phyloP scores from a whole-genome alignment of 2,329 filamentous ascomycete species.

The Juglanconis sp. region DNA sequence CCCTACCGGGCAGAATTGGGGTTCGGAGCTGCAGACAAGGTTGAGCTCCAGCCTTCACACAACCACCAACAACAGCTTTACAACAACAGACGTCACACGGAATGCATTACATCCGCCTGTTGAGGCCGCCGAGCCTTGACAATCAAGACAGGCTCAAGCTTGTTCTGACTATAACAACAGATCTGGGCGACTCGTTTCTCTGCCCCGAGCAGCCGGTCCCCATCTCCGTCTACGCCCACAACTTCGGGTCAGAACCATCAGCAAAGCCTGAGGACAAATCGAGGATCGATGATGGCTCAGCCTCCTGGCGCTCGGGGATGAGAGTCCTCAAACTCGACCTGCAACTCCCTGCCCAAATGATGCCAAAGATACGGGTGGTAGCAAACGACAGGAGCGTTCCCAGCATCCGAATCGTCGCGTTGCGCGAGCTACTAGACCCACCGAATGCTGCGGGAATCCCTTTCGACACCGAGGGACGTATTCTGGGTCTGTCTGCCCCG shows the following conservation, averaged over 20 bases:
- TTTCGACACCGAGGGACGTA: conserved; percentile 30
- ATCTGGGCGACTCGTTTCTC: conserved; percentile 55
- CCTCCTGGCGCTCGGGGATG: conserved; percentile 31
- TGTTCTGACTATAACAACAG: conserved; percentile 54
- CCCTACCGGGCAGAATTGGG: not conserved
- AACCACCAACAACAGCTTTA: not conserved
- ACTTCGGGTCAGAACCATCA: not conserved
- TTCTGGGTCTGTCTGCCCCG: conserved; percentile 43
- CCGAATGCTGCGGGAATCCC: conserved; percentile 24
- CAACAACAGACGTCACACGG: not conserved
- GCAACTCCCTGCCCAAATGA: conserved; percentile 20
- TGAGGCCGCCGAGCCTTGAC: conserved; percentile 43
- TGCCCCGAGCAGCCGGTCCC: conserved; percentile 41
- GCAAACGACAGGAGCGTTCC: conserved; percentile 8
- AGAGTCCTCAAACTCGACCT: conserved; percentile 35
- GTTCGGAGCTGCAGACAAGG: not conserved
- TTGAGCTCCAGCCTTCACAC: not conserved
- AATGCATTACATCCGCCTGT: conserved; percentile 58
- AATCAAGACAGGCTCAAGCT: conserved; percentile 34
- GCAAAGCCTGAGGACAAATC: not conserved
- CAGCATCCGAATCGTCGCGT: conserved; percentile 26
- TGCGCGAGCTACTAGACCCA: conserved; percentile 3
- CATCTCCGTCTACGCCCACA: conserved; percentile 29
- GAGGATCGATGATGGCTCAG: not conserved
- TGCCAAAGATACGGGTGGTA: not conserved